Conservation (phyloP, 1,139 yeast genomes). For the Debaryomyces fabryi region DNA sequence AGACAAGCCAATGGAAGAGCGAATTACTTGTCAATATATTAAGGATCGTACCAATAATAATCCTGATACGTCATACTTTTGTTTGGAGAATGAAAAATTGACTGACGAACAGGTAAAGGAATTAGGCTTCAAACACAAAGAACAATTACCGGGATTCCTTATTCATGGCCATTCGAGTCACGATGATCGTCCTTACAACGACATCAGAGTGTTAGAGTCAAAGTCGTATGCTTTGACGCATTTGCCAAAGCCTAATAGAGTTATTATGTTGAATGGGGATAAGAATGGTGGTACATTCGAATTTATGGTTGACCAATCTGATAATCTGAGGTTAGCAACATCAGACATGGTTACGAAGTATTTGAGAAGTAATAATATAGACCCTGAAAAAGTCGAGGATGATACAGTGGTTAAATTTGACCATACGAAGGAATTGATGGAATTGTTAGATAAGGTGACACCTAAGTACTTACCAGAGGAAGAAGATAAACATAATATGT, state of each 20-base stretch:
- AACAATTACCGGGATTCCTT: constrained; percentile 32
- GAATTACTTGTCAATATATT: constrained; percentile 26
- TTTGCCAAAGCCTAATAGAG: constrained; percentile 34
- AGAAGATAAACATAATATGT: constrained; percentile 30
- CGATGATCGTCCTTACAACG: constrained; percentile 30
- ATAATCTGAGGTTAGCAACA: constrained; percentile 24
- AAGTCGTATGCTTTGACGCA: constrained; percentile 32
- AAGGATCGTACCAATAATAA: constrained; percentile 22
- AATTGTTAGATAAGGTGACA: constrained; percentile 19
- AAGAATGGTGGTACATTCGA: constrained; percentile 33
- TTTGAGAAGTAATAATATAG: constrained; percentile 16
- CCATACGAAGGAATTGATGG: constrained; percentile 23
- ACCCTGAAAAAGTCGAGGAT: constrained; percentile 14
- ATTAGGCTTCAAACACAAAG: constrained; percentile 25
- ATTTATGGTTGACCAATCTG: constrained; percentile 28
- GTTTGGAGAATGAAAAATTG: constrained; percentile 23
- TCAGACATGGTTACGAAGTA: constrained; percentile 26
- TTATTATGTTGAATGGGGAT: constrained; percentile 28
- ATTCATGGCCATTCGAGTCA: constrained; percentile 31
- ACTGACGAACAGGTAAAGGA: constrained; percentile 23
- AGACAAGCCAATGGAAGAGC: constrained; percentile 19
- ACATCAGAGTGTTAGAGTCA: constrained; percentile 31
- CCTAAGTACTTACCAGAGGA: constrained; percentile 24
- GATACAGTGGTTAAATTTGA: constrained; percentile 20
- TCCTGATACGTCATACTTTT: constrained; percentile 25